Evolutionary conservation across 2,329 filamentous ascomycete species (phyloP).

Genomic region (Fonsecaea pedrosoi): DNA sequence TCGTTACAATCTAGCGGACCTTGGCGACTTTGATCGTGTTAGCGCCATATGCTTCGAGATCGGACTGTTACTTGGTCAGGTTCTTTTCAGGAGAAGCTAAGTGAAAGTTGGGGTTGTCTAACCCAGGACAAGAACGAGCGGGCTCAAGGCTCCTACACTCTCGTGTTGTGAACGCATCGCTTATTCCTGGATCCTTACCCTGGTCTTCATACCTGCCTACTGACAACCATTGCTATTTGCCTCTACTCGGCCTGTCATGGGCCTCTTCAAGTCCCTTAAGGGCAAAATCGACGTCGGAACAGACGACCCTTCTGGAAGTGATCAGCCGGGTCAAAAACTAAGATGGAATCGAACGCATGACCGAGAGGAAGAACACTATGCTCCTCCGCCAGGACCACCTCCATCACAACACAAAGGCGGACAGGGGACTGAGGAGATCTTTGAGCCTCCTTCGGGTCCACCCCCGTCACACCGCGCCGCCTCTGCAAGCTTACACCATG

Average conservation of each 20-base stretch:
- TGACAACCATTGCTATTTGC: neutral
- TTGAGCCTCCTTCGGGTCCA: slow-evolving; percentile 36
- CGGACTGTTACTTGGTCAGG: neutral
- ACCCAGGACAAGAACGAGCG: neutral
- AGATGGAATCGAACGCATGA: slow-evolving; percentile 3
- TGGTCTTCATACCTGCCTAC: neutral
- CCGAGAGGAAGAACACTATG: slow-evolving; percentile 19
- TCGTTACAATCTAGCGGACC: neutral
- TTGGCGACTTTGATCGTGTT: neutral
- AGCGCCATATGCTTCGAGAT: neutral
- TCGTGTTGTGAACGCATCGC: neutral
- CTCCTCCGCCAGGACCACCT: slow-evolving; percentile 37
- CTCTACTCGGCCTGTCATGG: slow-evolving; percentile 22
- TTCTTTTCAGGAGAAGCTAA: neutral
- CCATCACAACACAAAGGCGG: slow-evolving; percentile 31
- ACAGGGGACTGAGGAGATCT: slow-evolving; percentile 9
- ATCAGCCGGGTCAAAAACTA: slow-evolving; percentile 11
- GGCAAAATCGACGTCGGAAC: slow-evolving; percentile 35
- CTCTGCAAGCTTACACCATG: neutral
- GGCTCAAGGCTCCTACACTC: neutral
- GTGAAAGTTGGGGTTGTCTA: neutral
- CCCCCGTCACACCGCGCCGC: slow-evolving; percentile 42
- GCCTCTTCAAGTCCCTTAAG: slow-evolving; percentile 38
- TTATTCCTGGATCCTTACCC: neutral
- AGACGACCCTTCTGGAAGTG: slow-evolving; percentile 15